Evolutionary conservation across 306 rosid genomes (phyloP).

Genomic region (Mimosa pudica): DNA sequence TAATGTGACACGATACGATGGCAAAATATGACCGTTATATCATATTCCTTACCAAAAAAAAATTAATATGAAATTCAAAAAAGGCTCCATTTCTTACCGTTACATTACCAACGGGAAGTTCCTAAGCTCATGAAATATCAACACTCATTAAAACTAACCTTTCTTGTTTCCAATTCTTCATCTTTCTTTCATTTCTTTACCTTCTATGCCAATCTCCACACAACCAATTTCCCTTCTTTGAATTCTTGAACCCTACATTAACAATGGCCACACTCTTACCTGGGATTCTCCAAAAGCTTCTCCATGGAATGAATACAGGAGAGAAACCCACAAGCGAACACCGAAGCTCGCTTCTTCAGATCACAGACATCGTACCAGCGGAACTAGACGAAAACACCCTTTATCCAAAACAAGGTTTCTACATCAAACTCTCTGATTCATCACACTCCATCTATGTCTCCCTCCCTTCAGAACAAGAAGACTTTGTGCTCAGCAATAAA

Average conservation of each 20-base stretch:
- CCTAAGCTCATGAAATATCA: conserved; percentile 1
- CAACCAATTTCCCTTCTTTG: background rate
- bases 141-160: background rate
- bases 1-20: conserved; percentile 20
- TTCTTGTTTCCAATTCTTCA: background rate
- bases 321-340: conserved; percentile 75
- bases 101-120: conserved; percentile 57
- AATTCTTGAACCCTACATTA: background rate
- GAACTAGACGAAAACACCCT: conserved; percentile 83
- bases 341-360: conserved; percentile 81
- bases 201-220: background rate
- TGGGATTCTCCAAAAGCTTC: conserved; percentile 78
- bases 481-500: conserved; percentile 78
- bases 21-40: conserved; percentile 61
- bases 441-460: conserved; percentile 78
- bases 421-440: conserved; percentile 83
- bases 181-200: conserved; percentile 2
- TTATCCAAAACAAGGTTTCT: conserved; percentile 79
- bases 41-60: conserved; percentile 38
- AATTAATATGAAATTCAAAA: conserved; percentile 38
- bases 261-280: conserved; percentile 81
- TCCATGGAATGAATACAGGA: conserved; percentile 68
- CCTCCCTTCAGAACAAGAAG: conserved; percentile 84
- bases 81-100: conserved; percentile 45
- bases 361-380: conserved; percentile 90